Evolutionary conservation across 1,284 basidiomycete genomes (phyloP), one percentile per base, ranked within the genome.

Genomic region (Moesziomyces sp.): DNA sequence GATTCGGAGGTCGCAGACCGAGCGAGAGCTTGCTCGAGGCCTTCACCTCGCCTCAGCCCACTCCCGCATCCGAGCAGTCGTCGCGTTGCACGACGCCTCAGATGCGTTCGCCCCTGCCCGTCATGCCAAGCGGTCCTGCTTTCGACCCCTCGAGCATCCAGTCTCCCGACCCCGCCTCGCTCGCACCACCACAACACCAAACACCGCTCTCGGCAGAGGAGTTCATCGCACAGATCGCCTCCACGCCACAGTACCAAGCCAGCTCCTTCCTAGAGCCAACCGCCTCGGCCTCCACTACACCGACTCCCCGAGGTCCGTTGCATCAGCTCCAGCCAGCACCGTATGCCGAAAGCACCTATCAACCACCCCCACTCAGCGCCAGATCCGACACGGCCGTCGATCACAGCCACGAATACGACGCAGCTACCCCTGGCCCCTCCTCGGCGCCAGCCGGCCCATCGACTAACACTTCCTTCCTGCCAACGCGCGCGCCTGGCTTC

Each of bases 101-200:
- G 28, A 62, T 60, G 57, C 70, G 64, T 5, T 62, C 58, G 18
- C 53, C 65, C n/a, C 53, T 74, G 9, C 72, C 72, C 9, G 63
- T 74, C 52, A 46, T 67, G 63, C 67, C 72, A n/a, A 67, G 46
- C 35, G 59, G 62, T 13, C 72, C 67, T 8, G 49, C 72, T 23
- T 74, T 74, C 18, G 53, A 61, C 9, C 51, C 59, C 1, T 26
- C 28, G 21, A 46, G 58, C 30, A 47, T 58, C 9, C 45, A 47
- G 4, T 57, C 68, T 40, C 68, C 69, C 10, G 62, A 66, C 28
- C 10, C 24, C 3, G 24, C 62, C 13, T 26, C 52, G 5, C 19
- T 61, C 0, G 42, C 51, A 0, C 48, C 43, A 6, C 10, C 49
- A 2, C 54, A 65, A 1, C 55, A 23, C 13, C 35, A 47, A 6